phyloP scores from a whole-genome alignment of 805 yeast genomes.

The Candida boidinii region DNA sequence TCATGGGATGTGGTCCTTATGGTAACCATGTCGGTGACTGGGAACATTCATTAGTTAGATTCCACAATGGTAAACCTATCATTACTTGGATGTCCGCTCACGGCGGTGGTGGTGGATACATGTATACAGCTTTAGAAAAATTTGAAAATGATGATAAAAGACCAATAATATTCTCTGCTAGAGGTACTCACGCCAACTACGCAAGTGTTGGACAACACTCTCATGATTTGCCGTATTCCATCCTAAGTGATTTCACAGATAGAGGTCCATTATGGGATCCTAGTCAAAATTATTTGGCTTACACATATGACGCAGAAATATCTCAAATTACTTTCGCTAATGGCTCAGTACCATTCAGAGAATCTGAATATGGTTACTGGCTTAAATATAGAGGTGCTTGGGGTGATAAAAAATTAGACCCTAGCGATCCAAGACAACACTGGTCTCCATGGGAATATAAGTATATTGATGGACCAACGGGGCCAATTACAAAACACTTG shows the following conservation, averaged over 20 bases:
- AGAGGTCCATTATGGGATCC: slow-evolving; percentile 97
- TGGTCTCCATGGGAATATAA: slow-evolving; percentile 88
- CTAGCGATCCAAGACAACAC: slow-evolving; percentile 68
- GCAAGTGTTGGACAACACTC: slow-evolving; percentile 95
- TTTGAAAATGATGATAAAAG: slow-evolving; percentile 33
- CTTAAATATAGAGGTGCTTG: slow-evolving; percentile 73
- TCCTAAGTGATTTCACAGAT: slow-evolving; percentile 88
- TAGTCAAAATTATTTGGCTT: slow-evolving; percentile 67
- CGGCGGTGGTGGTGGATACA: slow-evolving; percentile 92
- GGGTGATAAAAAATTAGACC: slow-evolving; percentile 74
- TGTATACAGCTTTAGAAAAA: slow-evolving; percentile 68
- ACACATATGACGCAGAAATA: slow-evolving; percentile 66
- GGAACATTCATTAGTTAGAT: slow-evolving; percentile 91
- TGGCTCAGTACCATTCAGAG: slow-evolving; percentile 43
- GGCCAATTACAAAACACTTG: slow-evolving; percentile 78
- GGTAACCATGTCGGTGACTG: slow-evolving; percentile 98
- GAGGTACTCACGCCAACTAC: slow-evolving; percentile 97
- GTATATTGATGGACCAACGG: slow-evolving; percentile 88
- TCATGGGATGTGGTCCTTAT: slow-evolving; percentile 95
- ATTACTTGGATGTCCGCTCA: slow-evolving; percentile 97
- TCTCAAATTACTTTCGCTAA: slow-evolving; percentile 35
- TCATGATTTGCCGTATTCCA: slow-evolving; percentile 89
- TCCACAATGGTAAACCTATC: slow-evolving; percentile 70
- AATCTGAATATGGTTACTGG: slow-evolving; percentile 61
- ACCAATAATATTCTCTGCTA: slow-evolving; percentile 81